Conservation (phyloP, 2,329 filamentous ascomycete species). For the Rosellinia necatrix region DNA sequence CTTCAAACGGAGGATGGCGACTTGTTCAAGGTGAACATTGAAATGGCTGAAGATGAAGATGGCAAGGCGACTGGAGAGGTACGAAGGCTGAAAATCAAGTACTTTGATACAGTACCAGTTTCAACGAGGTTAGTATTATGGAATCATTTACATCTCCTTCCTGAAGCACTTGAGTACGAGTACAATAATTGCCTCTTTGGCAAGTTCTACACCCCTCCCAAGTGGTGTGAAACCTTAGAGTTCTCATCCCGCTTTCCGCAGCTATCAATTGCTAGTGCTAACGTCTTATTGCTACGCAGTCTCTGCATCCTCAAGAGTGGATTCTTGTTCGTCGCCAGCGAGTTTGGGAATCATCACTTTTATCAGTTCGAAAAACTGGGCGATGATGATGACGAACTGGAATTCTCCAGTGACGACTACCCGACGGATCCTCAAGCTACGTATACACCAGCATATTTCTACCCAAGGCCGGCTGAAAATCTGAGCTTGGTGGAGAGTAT, state of each 20-base stretch:
- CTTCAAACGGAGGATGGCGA: conserved; percentile 98
- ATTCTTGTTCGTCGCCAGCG: conserved; percentile 89
- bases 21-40: conserved; percentile 92
- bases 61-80: conserved; percentile 83
- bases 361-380: conserved; percentile 98
- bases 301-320: conserved; percentile 94
- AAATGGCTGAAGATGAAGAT: conserved; percentile 82
- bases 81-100: conserved; percentile 85
- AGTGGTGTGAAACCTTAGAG: no score
- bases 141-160: background rate
- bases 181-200: background rate
- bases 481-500: conserved; percentile 83
- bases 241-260: no score
- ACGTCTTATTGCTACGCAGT: conserved; percentile 36
- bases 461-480: conserved; percentile 78
- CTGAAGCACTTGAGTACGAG: background rate
- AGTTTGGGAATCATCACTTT: conserved; percentile 91
- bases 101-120: conserved; percentile 94
- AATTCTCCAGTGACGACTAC: conserved; percentile 84
- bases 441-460: conserved; percentile 83
- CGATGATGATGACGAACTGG: conserved; percentile 88
- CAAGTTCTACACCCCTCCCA: no score
- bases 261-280: background rate
- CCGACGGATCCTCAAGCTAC: conserved; percentile 73
- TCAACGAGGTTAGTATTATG: conserved; percentile 60